phyloP scores from a whole-genome alignment of 129 eudicot genomes.

The Flaveria trinervia region DNA sequence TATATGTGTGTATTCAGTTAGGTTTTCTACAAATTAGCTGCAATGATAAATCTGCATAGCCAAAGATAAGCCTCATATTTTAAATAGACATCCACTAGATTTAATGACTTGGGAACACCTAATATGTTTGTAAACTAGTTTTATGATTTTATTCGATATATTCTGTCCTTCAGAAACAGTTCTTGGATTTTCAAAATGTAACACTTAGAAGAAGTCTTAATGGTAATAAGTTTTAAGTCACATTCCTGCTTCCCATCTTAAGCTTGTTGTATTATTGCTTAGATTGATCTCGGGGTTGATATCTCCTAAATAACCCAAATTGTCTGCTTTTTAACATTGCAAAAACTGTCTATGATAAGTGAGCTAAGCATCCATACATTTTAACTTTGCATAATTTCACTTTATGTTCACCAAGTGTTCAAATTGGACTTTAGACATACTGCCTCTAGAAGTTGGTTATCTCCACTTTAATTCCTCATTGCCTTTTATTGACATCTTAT shows the following conservation, averaged over 20 bases:
- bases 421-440: not conserved
- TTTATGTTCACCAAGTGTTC: not conserved
- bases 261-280: too few relatives aligned
- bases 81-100: not conserved
- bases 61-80: not conserved
- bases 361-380: not conserved
- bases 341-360: too few relatives aligned
- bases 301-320: too few relatives aligned
- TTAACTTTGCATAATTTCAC: not conserved
- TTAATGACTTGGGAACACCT: not conserved
- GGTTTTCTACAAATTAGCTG: not conserved
- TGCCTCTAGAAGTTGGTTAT: not conserved
- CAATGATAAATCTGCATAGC: not conserved
- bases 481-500: not conserved
- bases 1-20: not conserved
- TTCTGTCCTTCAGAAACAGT: not conserved
- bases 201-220: not conserved
- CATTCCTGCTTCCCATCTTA: not conserved
- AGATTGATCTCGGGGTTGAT: too few relatives aligned
- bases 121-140: not conserved
- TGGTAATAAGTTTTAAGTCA: not conserved
- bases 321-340: too few relatives aligned
- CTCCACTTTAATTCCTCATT: not conserved
- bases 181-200: not conserved
- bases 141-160: not conserved